Evolutionary conservation across 2,329 filamentous ascomycete genomes (phyloP).

Genomic region (Sporothrix protearum): DNA sequence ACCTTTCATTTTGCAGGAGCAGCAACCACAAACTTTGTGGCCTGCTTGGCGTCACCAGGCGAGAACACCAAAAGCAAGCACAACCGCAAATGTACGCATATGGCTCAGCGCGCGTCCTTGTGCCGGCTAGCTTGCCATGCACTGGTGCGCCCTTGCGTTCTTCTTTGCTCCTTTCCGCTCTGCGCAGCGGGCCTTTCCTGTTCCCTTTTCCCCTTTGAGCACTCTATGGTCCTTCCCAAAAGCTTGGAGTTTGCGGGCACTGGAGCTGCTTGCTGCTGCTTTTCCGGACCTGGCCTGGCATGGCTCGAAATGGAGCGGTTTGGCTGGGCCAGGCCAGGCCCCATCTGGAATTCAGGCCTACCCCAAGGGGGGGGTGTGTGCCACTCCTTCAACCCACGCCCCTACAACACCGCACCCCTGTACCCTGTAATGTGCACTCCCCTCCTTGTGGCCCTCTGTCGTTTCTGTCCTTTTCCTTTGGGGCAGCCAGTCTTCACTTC

Average conservation of each 20-base stretch:
- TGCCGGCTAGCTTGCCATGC: not conserved
- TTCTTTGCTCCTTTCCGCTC: not conserved
- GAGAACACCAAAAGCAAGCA: not conserved
- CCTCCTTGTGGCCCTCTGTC: not conserved
- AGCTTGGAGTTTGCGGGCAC: not conserved
- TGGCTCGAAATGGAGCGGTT: not conserved
- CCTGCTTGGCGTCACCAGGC: not conserved
- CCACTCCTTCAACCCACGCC: not conserved
- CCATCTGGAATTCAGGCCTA: slow-evolving; percentile 4
- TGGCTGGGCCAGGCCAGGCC: slow-evolving; percentile 15
- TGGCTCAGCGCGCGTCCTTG: not conserved
- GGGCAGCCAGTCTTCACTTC: not conserved
- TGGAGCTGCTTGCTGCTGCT: not conserved
- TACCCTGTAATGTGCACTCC: not conserved
- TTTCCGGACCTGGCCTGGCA: not conserved
- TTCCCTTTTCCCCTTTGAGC: slow-evolving; percentile 17
- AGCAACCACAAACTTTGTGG: not conserved
- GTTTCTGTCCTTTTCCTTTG: not conserved
- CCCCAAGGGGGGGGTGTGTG: slow-evolving; percentile 16
- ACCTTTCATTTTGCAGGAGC: not conserved
- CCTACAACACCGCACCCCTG: slow-evolving; percentile 8
- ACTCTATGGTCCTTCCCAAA: not conserved
- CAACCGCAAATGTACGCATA: not conserved
- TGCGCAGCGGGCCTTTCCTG: not conserved
- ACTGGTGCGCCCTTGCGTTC: not conserved